phyloP scores from a whole-genome alignment of 108 stramenopile genomes.

The Discostella stelligeroides region DNA sequence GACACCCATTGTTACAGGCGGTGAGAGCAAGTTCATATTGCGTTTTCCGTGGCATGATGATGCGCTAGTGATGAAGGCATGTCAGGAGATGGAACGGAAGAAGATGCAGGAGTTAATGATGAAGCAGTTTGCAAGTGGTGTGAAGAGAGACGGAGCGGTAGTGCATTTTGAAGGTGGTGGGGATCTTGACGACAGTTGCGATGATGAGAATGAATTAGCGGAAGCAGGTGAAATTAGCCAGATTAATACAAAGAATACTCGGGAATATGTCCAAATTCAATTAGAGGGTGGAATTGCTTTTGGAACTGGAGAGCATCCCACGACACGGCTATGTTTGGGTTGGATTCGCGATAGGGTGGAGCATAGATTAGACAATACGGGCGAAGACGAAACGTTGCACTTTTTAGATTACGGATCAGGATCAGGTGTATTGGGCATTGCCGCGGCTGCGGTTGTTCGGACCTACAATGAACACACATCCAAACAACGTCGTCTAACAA shows the following conservation, averaged over 20 bases:
- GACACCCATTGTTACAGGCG: slow-evolving; percentile 68
- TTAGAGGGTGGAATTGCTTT: slow-evolving; percentile 85
- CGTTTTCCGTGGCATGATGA: slow-evolving; percentile 80
- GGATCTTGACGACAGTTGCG: slow-evolving; percentile 7
- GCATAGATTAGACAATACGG: slow-evolving; percentile 10
- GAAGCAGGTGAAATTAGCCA: neutral
- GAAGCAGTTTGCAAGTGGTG: slow-evolving; percentile 27
- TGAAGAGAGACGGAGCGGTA: slow-evolving; percentile 44
- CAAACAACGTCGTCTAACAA: slow-evolving; percentile 2
- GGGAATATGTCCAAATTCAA: slow-evolving; percentile 53
- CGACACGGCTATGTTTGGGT: slow-evolving; percentile 76
- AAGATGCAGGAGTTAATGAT: slow-evolving; percentile 35
- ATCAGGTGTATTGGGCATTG: slow-evolving; percentile 83
- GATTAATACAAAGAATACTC: neutral
- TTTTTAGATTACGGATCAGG: slow-evolving; percentile 84
- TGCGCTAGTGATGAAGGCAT: slow-evolving; percentile 50
- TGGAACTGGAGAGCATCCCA: slow-evolving; percentile 90
- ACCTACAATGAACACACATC: slow-evolving; percentile 21
- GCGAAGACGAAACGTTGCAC: slow-evolving; percentile 17
- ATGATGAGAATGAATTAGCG: slow-evolving; percentile 11
- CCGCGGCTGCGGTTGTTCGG: slow-evolving; percentile 65
- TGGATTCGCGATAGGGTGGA: slow-evolving; percentile 56
- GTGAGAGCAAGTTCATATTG: slow-evolving; percentile 55
- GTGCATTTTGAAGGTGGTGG: slow-evolving; percentile 38
- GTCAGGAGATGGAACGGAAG: slow-evolving; percentile 41